Percentiles rank a stretch among this genome's conserved stretches.
Conservation (phyloP, 2,329 filamentous ascomycete genomes). For the Sporothrix humicola region DNA sequence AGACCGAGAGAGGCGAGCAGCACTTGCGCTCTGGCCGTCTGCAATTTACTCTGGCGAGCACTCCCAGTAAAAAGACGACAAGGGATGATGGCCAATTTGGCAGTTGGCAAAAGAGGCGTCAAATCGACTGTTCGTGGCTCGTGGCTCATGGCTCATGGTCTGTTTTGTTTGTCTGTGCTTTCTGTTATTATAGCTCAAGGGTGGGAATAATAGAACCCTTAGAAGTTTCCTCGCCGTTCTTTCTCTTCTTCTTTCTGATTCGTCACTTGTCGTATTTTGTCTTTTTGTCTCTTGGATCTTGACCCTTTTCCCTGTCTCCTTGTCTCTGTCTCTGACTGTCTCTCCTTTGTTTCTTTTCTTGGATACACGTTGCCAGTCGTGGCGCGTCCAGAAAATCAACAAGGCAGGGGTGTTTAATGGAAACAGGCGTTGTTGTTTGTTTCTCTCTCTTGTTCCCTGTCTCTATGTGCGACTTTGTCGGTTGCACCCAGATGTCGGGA, state of each 20-base stretch:
- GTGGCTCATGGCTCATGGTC: neutral
- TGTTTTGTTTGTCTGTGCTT: slow-evolving; percentile 9
- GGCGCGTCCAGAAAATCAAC: slow-evolving; percentile 1
- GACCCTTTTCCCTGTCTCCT: too few species aligned
- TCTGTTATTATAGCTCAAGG: neutral
- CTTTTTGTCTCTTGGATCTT: neutral
- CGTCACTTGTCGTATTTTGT: neutral
- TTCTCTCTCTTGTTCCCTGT: neutral
- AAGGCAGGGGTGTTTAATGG: slow-evolving; percentile 20
- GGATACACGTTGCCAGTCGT: neutral
- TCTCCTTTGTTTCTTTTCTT: slow-evolving; percentile 6
- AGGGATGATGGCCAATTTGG: neutral
- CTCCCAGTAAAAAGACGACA: neutral
- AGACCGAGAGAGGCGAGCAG: neutral
- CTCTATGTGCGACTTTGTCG: neutral
- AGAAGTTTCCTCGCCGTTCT: neutral
- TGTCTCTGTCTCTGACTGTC: too few species aligned
- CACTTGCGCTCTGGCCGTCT: slow-evolving; percentile 4
- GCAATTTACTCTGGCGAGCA: neutral
- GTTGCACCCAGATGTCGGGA: neutral
- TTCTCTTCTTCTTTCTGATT: neutral
- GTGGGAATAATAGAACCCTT: neutral
- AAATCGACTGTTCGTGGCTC: neutral
- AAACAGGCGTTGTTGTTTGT: neutral
- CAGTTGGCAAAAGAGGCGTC: neutral